Percentiles rank a stretch among this genome's conserved stretches.
Conservation (phyloP, 345 rosid species). For the Carallia pectinifolia region DNA sequence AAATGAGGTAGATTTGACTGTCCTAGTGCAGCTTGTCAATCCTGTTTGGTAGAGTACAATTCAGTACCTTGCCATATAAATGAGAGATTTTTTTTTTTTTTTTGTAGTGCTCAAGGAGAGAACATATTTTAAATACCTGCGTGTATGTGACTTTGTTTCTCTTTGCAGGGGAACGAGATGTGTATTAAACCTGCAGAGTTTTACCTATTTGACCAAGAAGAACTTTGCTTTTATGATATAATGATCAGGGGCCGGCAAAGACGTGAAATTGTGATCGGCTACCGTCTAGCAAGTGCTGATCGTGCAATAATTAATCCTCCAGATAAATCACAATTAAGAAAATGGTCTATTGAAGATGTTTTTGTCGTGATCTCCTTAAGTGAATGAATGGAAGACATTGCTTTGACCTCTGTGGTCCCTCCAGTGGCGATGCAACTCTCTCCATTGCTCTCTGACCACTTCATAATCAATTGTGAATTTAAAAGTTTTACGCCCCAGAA, state of each 20-base stretch:
- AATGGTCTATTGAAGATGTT: constrained; percentile 86
- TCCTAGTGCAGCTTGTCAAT: no score
- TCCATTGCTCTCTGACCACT: no score
- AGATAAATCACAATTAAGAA: constrained; percentile 52
- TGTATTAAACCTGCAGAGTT: constrained; percentile 89
- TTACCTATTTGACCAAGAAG: constrained; percentile 79
- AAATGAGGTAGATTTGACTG: no score
- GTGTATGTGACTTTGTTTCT: neutral
- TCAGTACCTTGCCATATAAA: no score
- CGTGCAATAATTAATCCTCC: constrained; percentile 74
- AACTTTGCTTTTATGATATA: constrained; percentile 67
- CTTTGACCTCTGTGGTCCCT: no score
- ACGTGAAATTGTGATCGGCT: constrained; percentile 68
- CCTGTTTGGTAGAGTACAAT: no score
- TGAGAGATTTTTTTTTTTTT: no score
- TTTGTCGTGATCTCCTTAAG: constrained; percentile 76
- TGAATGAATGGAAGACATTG: constrained; percentile 23
- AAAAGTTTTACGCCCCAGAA: no score
- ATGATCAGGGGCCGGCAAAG: constrained; percentile 76
- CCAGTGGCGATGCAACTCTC: no score
- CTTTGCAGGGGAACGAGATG: constrained; percentile 76
- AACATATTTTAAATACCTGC: neutral
- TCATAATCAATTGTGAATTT: no score
- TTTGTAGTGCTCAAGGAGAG: neutral
- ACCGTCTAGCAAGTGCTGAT: constrained; percentile 64